These are phyloP conservation scores for Neurospora sp. DNA, from an alignment of 495 filamentous ascomycete genomes.

Conservation along the genomic window DNA sequence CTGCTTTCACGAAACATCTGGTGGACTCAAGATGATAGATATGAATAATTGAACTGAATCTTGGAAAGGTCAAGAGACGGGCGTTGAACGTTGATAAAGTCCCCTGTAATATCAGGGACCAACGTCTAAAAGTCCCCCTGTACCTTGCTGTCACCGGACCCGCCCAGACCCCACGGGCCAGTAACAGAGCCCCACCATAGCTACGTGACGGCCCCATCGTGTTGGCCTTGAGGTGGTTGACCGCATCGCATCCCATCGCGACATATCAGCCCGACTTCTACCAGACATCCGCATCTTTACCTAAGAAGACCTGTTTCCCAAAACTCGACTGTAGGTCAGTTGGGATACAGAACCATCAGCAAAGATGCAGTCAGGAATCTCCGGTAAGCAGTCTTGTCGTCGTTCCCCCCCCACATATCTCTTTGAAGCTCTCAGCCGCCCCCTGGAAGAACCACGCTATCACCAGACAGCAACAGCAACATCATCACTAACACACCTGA, in stretches of 20 bases:
- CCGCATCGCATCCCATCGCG: not conserved
- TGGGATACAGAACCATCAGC: not conserved
- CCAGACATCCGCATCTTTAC: not conserved
- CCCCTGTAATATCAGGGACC: not conserved
- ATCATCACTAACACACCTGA: too few relatives aligned
- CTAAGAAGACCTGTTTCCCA: not conserved
- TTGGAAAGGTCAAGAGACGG: too few relatives aligned
- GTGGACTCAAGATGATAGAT: too few relatives aligned
- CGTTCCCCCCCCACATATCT: not conserved
- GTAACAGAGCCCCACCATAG: not conserved
- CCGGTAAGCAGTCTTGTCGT: constrained; percentile 41
- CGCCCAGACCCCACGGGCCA: not conserved
- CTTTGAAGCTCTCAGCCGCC: not conserved
- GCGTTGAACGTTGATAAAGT: not conserved
- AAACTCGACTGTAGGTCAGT: not conserved
- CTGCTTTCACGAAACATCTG: too few relatives aligned
- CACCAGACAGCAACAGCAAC: too few relatives aligned
- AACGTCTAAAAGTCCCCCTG: not conserved
- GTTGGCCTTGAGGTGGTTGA: not conserved
- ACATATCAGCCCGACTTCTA: not conserved
- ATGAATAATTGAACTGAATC: not conserved
- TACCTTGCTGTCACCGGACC: not conserved
- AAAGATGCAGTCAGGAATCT: constrained; percentile 82
- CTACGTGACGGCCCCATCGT: not conserved
- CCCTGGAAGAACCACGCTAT: too few relatives aligned